Conservation (phyloP, 2,329 filamentous ascomycete species). For the Cytospora piceae region DNA sequence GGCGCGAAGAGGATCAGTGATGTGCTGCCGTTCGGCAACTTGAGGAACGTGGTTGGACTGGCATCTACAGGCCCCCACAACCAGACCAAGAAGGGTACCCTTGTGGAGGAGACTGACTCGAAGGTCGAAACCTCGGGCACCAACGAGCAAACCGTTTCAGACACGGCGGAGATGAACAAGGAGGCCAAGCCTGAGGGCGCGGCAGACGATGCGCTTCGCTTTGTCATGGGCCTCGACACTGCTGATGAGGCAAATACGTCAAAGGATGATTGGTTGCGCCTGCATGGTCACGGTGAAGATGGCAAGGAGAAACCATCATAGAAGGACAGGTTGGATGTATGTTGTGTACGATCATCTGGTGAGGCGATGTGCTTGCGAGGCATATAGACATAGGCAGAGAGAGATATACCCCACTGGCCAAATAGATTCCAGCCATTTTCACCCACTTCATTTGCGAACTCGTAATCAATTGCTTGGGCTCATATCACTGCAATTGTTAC, state of each 20-base stretch:
- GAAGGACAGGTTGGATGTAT: background rate
- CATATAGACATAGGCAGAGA: background rate
- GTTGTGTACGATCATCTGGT: background rate
- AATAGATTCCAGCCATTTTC: too few relatives aligned
- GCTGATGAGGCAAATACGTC: background rate
- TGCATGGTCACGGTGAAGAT: background rate
- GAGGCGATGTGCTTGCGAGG: background rate
- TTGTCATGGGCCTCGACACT: background rate
- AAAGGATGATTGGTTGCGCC: background rate
- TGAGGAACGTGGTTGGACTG: constrained; percentile 68
- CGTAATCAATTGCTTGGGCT: too few relatives aligned
- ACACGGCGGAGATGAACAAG: background rate
- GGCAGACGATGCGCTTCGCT: background rate
- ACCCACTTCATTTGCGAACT: too few relatives aligned
- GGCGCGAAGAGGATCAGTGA: constrained; percentile 80
- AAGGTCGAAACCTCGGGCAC: background rate
- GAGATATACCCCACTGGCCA: background rate
- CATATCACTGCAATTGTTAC: too few relatives aligned
- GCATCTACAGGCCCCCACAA: constrained; percentile 38
- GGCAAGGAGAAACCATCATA: background rate
- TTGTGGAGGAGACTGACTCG: background rate
- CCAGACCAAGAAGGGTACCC: background rate
- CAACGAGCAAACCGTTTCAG: background rate
- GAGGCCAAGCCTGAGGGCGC: background rate
- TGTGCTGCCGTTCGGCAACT: constrained; percentile 83